These are phyloP conservation scores for Nitzschia palea DNA, from an alignment of 108 stramenopile genomes.

Conservation along the genomic window DNA sequence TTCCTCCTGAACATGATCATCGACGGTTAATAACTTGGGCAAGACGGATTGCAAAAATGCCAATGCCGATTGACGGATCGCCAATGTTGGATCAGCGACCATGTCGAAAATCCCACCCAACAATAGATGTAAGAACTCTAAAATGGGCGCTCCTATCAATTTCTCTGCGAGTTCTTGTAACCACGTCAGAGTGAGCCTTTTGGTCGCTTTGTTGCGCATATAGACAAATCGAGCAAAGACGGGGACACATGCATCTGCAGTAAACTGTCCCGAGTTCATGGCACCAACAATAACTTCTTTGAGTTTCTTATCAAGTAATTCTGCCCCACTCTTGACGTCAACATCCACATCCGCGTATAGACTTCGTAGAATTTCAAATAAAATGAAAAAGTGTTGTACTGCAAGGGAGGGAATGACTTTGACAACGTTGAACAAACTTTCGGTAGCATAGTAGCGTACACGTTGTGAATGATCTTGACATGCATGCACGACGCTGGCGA, in stretches of 20 bases:
- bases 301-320: slow-evolving; percentile 78
- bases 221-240: slow-evolving; percentile 88
- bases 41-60: slow-evolving; percentile 82
- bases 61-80: slow-evolving; percentile 81
- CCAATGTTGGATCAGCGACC: slow-evolving; percentile 79
- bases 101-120: slow-evolving; percentile 85
- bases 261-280: slow-evolving; percentile 76
- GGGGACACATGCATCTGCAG: slow-evolving; percentile 81
- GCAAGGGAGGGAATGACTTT: slow-evolving; percentile 80
- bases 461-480: slow-evolving; percentile 90
- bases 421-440: slow-evolving; percentile 85
- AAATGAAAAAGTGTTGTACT: slow-evolving; percentile 85
- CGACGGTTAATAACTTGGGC: slow-evolving; percentile 72
- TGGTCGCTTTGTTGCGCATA: slow-evolving; percentile 87
- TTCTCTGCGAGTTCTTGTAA: slow-evolving; percentile 79
- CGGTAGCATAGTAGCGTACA: slow-evolving; percentile 87
- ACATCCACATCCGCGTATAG: slow-evolving; percentile 84
- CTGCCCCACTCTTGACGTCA: slow-evolving; percentile 79
- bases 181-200: slow-evolving; percentile 83
- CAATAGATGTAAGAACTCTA: slow-evolving; percentile 83
- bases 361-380: slow-evolving; percentile 82
- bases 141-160: slow-evolving; percentile 79
- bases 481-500: slow-evolving; percentile 86
- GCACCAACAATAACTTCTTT: slow-evolving; percentile 84
- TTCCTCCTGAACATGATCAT: slow-evolving; percentile 43